Evolutionary conservation across 1,284 basidiomycete genomes (phyloP).

Genomic region (Trichosporon asahii): DNA sequence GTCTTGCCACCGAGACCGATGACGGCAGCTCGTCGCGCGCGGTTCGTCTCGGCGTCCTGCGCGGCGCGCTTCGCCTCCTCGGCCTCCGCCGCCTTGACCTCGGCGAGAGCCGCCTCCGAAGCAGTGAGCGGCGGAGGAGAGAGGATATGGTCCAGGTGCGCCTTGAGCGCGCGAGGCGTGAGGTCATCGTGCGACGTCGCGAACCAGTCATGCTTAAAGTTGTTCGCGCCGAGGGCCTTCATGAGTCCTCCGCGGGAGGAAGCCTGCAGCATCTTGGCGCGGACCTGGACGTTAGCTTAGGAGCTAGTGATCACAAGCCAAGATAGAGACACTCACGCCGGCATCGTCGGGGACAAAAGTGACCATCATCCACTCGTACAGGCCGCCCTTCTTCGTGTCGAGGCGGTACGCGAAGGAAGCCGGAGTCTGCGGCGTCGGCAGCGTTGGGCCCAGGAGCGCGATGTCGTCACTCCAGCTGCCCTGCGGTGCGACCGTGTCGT

Average conservation of each 20-base stretch:
- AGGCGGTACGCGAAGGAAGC: constrained; percentile 50
- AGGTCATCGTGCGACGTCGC: constrained; percentile 62
- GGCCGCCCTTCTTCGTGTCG: constrained; percentile 40
- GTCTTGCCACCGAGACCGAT: constrained; percentile 53
- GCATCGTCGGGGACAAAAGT: constrained; percentile 52
- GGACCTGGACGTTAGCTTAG: constrained; percentile 32
- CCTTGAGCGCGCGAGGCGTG: constrained; percentile 60
- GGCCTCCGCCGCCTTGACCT: constrained; percentile 67
- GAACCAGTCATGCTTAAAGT: constrained; percentile 74
- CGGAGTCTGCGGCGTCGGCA: constrained; percentile 45
- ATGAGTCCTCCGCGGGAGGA: constrained; percentile 70
- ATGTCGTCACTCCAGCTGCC: constrained; percentile 46
- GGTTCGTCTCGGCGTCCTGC: constrained; percentile 39
- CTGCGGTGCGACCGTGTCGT: constrained; percentile 35
- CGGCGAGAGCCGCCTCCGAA: constrained; percentile 73
- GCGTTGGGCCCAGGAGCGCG: constrained; percentile 34
- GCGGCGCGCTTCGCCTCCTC: constrained; percentile 46
- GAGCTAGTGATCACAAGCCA: neutral
- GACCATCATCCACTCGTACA: constrained; percentile 52
- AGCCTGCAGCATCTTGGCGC: constrained; percentile 83
- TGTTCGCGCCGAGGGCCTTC: constrained; percentile 69
- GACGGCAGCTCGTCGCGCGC: constrained; percentile 39
- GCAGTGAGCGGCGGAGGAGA: constrained; percentile 76
- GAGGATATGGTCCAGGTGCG: constrained; percentile 66
- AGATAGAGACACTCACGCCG: constrained; percentile 33